Evolutionary conservation across 225 moss, liverwort and hornwort species (phyloP).

Genomic region (Antitrichia curtipendula): DNA sequence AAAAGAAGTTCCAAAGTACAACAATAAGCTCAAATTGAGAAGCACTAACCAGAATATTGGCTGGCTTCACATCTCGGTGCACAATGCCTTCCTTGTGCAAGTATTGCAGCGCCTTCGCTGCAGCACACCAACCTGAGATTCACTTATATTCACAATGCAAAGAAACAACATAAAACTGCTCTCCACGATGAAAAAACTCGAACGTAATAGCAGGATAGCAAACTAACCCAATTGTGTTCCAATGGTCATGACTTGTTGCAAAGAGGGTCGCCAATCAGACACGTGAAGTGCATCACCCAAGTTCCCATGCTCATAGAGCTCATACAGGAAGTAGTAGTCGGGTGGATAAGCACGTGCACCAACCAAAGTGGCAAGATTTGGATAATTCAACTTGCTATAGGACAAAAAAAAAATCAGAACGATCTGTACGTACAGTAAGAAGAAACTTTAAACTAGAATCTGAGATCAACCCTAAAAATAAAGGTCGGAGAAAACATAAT

Average conservation of each 20-base stretch:
- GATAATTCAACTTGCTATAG: conserved; percentile 41
- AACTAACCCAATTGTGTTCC: conserved; percentile 44
- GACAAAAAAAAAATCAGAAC: neutral
- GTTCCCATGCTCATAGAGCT: conserved; percentile 47
- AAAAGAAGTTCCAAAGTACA: neutral
- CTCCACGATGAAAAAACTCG: neutral
- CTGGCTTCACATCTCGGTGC: conserved; percentile 66
- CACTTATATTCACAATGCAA: neutral
- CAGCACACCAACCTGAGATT: neutral
- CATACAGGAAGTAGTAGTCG: conserved; percentile 44
- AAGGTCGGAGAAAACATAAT: neutral
- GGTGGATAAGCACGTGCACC: conserved; percentile 60
- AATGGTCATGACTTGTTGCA: conserved; percentile 35
- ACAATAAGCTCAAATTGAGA: neutral
- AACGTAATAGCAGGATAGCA: neutral
- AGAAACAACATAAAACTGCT: neutral
- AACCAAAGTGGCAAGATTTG: conserved; percentile 40
- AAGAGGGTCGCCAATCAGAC: conserved; percentile 47
- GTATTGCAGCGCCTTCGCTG: conserved; percentile 48
- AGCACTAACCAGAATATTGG: conserved; percentile 43
- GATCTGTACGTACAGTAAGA: neutral
- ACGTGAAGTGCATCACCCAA: conserved; percentile 56
- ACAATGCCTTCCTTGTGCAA: conserved; percentile 48
- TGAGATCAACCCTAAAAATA: neutral
- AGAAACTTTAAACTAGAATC: neutral